Percentiles rank a stretch among this genome's conserved stretches.
Conservation (phyloP, 192 early-diverging fungal species). For the Coemansia sp. region DNA sequence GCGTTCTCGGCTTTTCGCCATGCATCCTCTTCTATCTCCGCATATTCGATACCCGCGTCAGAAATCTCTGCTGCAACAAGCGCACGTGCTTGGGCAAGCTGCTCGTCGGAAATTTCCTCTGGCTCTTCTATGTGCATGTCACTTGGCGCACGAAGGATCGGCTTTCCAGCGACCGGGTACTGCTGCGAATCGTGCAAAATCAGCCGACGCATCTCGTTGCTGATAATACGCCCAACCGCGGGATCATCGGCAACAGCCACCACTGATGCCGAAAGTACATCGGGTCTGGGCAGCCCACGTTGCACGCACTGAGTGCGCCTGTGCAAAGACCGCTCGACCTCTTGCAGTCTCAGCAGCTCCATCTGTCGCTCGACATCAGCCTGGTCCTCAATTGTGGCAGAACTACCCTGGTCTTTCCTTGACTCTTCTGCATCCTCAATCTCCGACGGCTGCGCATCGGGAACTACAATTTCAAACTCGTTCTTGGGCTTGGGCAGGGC, state of each 20-base stretch:
- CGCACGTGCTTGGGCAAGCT: constrained; percentile 58
- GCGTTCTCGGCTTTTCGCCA: constrained; percentile 30
- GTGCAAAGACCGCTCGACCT: constrained; percentile 53
- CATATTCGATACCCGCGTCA: not conserved
- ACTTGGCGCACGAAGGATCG: constrained; percentile 30
- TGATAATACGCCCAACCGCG: constrained; percentile 56
- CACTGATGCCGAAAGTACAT: not conserved
- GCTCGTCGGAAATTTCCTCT: constrained; percentile 60
- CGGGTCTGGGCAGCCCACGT: constrained; percentile 74
- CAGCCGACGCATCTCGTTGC: constrained; percentile 70
- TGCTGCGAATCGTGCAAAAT: constrained; percentile 70
- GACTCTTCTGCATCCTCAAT: not conserved
- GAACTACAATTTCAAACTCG: constrained; percentile 89
- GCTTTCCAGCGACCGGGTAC: constrained; percentile 68
- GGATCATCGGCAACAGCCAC: constrained; percentile 13
- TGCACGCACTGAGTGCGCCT: constrained; percentile 77
- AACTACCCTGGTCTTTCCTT: constrained; percentile 9
- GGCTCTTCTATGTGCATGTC: constrained; percentile 24
- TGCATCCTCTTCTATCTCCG: constrained; percentile 19
- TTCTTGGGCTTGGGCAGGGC: constrained; percentile 85
- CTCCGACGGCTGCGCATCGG: constrained; percentile 56
- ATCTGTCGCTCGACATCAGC: constrained; percentile 67
- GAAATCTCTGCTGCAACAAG: constrained; percentile 57
- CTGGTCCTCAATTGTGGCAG: constrained; percentile 63
- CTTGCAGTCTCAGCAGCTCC: constrained; percentile 54